These are phyloP conservation scores for Globisporangium barbulae DNA, from an alignment of 352 stramenopile species.

Conservation along the genomic window DNA sequence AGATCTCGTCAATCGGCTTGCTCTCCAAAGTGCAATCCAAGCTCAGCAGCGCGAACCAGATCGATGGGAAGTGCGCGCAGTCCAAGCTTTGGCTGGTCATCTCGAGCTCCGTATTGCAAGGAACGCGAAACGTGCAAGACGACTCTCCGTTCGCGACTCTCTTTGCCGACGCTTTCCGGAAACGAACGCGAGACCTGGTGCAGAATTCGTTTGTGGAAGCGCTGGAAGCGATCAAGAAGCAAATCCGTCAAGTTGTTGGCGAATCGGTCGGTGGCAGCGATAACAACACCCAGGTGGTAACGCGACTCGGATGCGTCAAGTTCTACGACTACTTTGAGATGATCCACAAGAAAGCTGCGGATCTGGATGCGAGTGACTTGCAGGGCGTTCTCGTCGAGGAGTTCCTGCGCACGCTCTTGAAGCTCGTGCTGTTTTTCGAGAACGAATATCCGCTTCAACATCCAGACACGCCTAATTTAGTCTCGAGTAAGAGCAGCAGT, in stretches of 20 bases:
- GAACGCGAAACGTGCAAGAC: not conserved
- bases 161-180: constrained; percentile 61
- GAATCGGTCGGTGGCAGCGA: constrained; percentile 21
- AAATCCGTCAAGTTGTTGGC: constrained; percentile 44
- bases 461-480: not conserved
- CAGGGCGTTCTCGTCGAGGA: constrained; percentile 76
- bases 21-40: constrained; percentile 62
- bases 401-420: constrained; percentile 71
- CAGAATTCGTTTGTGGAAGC: constrained; percentile 74
- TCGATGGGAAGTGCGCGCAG: constrained; percentile 29
- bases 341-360: constrained; percentile 63
- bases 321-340: constrained; percentile 79
- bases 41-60: constrained; percentile 36
- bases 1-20: constrained; percentile 51
- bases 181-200: constrained; percentile 63
- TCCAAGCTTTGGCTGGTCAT: constrained; percentile 35
- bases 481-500: constrained; percentile 11
- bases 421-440: constrained; percentile 74
- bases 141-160: constrained; percentile 59
- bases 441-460: constrained; percentile 38
- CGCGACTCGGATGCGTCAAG: constrained; percentile 41
- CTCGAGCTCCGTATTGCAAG: not conserved
- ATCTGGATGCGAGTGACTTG: constrained; percentile 66
- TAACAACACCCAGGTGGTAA: constrained; percentile 14
- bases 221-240: constrained; percentile 62